Evolutionary conservation across 2,329 filamentous ascomycete genomes (phyloP), one percentile per base, ranked within the genome.

Genomic region (Colletotrichum sp.): DNA sequence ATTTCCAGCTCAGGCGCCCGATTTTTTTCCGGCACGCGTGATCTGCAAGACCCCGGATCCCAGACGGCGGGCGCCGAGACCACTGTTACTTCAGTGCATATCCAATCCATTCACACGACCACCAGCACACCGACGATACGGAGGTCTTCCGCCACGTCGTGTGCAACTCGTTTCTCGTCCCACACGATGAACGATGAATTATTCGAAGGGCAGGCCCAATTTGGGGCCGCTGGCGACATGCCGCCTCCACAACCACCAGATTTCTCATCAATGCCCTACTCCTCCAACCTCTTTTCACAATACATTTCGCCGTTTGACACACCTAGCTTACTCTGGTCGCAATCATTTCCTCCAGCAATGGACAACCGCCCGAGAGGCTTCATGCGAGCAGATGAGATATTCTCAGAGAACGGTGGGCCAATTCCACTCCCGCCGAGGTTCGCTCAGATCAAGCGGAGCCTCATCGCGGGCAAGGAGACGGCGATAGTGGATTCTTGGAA

Each of bases 391-490:
- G 71, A 75, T 60, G 68, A 77, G 59, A 69, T 75, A 18, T 75
- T 75, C 32, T 73, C 73, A n/a, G 73, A 75, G 43, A 69, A 75
- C n/a, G 73, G 73, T 34, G 76, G 63, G n/a, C 77, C 77, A n/a
- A 77, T 91, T 24, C 89, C 90, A n/a, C 84, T 92, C 9, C 90
- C 90, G n/a, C 87, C 86, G 59, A 89, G 91, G 32, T 92, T 92
- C 77, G 89, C 88, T 63, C 86, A 87, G 77, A 87, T 92, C 79
- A 92, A 92, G 82, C 87, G 86, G 71, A 86, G 85, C 21, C 87
- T 92, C 63, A 87, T 90, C 52, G 86, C 85, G 39, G 90, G 90
- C 68, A 88, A 89, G 79, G 92, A 93, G 76, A 82, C 85, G 26
- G 88, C 86, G 68, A 84, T 92, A 68, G 86, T 89, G 78, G 88